Evolutionary conservation across 768 basidiomycete genomes (phyloP), one percentile per base, ranked within the genome.

Genomic region (Boletus tomentosulus): DNA sequence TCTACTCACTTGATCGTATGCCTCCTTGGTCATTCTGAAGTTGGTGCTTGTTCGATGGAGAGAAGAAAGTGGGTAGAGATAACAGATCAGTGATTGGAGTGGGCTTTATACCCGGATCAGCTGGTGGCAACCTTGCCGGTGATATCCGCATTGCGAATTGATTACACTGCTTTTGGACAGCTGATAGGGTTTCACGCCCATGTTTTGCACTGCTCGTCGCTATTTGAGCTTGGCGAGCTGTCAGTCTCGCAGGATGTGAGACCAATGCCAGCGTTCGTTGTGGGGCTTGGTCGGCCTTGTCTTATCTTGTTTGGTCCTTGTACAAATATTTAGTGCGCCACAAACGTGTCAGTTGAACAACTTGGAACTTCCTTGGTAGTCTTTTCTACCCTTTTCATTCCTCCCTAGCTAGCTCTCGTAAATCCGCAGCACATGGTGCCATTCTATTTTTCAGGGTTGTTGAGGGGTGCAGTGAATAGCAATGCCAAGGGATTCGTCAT

Each of bases 1-100:
- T 45, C 4, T 16, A 56, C 66, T 25, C 28, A 70, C 70, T 48
- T 62, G 0, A 0, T 62, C 30, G 39, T 61, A 58, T 2, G 62
- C 68, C 1, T 60, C 54, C 31, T 22, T 42, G 53, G 49, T 54
- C 57, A 63, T 67, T 0, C 43, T 59, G 50, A 48, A 30, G 16
- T 4, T 31, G 27, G 16, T 30, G 41, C 41, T 50, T 34, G 48
- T 33, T 47, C 9, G 39, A 38, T 54, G 15, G 50, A 30, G 46
- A 33, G 33, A 25, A 22, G 19, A 33, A 9, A 42, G 30, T 39
- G 48, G 38, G 39, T 15, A 24, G 30, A 41, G 38, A 50, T 49
- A 49, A 41, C n/a, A 50, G 28, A 50, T 50, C 48, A 38, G 15
- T 39, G 9, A 39, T 39, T 30, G n/a, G 16, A n/a, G 10, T 10